Evolutionary conservation across 148 eudicot species (phyloP).

Genomic region (Tetragonia tetragonoides): DNA sequence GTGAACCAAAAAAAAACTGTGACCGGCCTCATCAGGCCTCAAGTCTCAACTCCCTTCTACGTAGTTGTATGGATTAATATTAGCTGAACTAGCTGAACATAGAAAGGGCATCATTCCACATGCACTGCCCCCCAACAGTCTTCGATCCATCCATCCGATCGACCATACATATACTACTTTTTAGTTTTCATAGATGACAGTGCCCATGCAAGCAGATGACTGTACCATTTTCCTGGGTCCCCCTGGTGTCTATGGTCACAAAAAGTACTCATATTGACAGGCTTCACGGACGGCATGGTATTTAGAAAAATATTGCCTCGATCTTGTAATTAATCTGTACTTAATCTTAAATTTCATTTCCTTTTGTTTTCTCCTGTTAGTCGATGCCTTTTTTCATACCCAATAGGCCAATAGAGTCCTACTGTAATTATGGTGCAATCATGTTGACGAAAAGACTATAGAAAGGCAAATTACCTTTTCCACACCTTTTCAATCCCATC

Average conservation of each 20-base stretch:
- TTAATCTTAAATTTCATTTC: not conserved
- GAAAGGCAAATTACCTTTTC: constrained; percentile 21
- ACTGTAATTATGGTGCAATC: constrained; percentile 32
- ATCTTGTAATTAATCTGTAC: not conserved
- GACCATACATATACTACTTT: not conserved
- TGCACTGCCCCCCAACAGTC: constrained; percentile 15
- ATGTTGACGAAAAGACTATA: constrained; percentile 27
- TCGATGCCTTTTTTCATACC: not conserved
- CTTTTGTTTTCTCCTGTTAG: not conserved
- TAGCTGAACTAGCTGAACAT: constrained; percentile 5
- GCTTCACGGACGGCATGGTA: constrained; percentile 28
- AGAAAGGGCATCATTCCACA: constrained; percentile 32
- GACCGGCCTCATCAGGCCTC: too few relatives aligned
- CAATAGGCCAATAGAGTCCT: not conserved
- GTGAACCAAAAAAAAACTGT: too few relatives aligned
- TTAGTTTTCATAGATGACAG: constrained; percentile 12
- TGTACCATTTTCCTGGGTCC: constrained; percentile 17
- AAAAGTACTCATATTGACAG: constrained; percentile 17
- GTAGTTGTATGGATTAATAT: too few relatives aligned
- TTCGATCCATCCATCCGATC: not conserved
- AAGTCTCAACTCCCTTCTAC: too few relatives aligned
- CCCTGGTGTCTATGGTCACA: constrained; percentile 3
- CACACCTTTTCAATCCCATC: constrained; percentile 3
- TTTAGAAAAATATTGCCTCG: not conserved
- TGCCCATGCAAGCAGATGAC: constrained; percentile 20